phyloP scores from a whole-genome alignment of 2,329 filamentous ascomycete genomes.

The Lecanicillium sp. region DNA sequence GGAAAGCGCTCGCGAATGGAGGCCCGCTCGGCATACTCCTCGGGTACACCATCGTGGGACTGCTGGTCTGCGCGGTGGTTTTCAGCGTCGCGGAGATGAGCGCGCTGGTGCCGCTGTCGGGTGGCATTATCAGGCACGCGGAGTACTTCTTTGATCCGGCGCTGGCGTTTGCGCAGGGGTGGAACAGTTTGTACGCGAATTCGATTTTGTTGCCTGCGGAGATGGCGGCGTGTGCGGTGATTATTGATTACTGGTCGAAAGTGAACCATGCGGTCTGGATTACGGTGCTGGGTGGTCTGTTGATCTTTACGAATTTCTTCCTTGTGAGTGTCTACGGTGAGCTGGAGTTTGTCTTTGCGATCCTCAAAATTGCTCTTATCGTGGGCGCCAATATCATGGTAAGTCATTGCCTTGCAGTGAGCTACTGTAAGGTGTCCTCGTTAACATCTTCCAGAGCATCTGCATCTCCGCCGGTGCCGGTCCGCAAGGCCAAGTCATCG shows the following conservation, averaged over 20 bases:
- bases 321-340: slow-evolving; percentile 53
- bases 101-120: slow-evolving; percentile 54
- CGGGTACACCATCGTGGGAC: slow-evolving; percentile 49
- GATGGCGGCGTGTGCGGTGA: slow-evolving; percentile 47
- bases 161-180: slow-evolving; percentile 47
- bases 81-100: slow-evolving; percentile 56
- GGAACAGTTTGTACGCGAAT: slow-evolving; percentile 47
- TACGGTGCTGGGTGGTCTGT: slow-evolving; percentile 45
- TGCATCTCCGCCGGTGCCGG: slow-evolving; percentile 53
- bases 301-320: slow-evolving; percentile 48
- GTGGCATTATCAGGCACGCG: slow-evolving; percentile 57
- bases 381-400: slow-evolving; percentile 60
- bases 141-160: slow-evolving; percentile 54
- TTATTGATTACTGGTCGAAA: slow-evolving; percentile 37
- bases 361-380: slow-evolving; percentile 53
- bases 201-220: slow-evolving; percentile 47
- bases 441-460: slow-evolving; percentile 28
- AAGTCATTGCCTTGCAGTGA: not conserved
- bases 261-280: slow-evolving; percentile 51
- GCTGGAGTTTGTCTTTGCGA: slow-evolving; percentile 52
- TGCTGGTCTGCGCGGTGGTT: slow-evolving; percentile 43
- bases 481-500: slow-evolving; percentile 51
- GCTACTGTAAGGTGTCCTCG: not conserved
- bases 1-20: slow-evolving; percentile 51
- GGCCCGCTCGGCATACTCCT: slow-evolving; percentile 47